These are phyloP conservation scores for Meyerozyma sp. DNA, from an alignment of 1,139 yeast species.

Conservation along the genomic window DNA sequence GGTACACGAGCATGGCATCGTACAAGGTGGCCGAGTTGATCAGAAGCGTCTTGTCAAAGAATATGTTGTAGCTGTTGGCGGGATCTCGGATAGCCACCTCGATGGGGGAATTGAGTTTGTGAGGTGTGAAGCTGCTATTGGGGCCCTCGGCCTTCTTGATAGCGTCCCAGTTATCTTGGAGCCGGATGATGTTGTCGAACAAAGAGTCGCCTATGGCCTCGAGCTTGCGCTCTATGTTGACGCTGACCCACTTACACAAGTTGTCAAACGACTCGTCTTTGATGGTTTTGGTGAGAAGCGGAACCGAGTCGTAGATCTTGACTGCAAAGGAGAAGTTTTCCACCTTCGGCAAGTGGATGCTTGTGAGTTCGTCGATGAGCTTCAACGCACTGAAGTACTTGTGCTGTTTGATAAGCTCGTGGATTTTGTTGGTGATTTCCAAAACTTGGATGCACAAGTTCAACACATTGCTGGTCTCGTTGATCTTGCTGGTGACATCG, in stretches of 20 bases:
- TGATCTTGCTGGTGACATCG: conserved; percentile 54
- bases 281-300: conserved; percentile 69
- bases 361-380: conserved; percentile 66
- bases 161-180: conserved; percentile 56
- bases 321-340: conserved; percentile 73
- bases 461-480: conserved; percentile 57
- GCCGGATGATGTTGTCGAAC: conserved; percentile 47
- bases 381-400: conserved; percentile 86
- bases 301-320: conserved; percentile 68
- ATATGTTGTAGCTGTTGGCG: conserved; percentile 37
- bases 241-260: conserved; percentile 65
- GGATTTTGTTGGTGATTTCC: conserved; percentile 81
- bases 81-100: conserved; percentile 70
- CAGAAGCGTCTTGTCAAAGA: conserved; percentile 39
- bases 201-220: conserved; percentile 55
- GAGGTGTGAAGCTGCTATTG: conserved; percentile 41
- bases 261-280: conserved; percentile 75
- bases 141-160: conserved; percentile 22
- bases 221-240: conserved; percentile 57
- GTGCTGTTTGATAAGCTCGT: conserved; percentile 68
- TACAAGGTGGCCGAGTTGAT: conserved; percentile 66
- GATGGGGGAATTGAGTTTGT: conserved; percentile 79
- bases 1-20: conserved; percentile 80
- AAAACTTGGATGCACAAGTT: conserved; percentile 74
- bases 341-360: conserved; percentile 64